Conservation (phyloP, 768 basidiomycete genomes). For the Xanthoconium purpureum region DNA sequence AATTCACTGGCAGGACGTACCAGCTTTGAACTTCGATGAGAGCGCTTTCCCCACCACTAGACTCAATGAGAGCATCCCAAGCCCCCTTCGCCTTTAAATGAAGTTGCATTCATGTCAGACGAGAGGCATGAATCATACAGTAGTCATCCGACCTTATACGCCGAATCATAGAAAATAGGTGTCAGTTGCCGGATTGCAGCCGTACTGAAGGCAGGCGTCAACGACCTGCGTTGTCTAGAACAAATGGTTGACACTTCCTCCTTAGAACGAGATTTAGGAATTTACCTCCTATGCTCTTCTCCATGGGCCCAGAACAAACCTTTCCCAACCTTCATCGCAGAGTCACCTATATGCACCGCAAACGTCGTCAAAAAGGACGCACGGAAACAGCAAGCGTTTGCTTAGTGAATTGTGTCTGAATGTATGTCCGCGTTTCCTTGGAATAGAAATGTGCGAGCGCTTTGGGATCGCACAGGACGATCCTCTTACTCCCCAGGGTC, state of each 20-base stretch:
- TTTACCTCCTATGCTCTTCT: slow-evolving; percentile 44
- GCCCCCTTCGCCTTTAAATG: slow-evolving; percentile 25
- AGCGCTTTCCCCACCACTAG: slow-evolving; percentile 8
- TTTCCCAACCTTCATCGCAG: slow-evolving; percentile 18
- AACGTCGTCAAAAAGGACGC: not conserved
- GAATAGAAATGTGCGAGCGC: slow-evolving; percentile 14
- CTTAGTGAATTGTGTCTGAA: slow-evolving; percentile 36
- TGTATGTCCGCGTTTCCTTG: slow-evolving; percentile 35
- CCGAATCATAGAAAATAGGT: slow-evolving; percentile 40
- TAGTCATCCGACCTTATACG: slow-evolving; percentile 8
- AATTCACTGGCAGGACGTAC: not conserved
- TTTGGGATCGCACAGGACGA: slow-evolving; percentile 44
- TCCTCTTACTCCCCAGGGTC: slow-evolving; percentile 5
- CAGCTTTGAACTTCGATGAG: slow-evolving; percentile 40
- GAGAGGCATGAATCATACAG: too few relatives aligned
- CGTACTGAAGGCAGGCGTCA: slow-evolving; percentile 39
- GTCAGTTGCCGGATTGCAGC: slow-evolving; percentile 36
- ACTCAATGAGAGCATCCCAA: slow-evolving; percentile 29
- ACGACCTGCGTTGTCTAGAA: slow-evolving; percentile 35
- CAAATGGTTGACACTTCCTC: not conserved
- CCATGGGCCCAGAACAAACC: slow-evolving; percentile 34
- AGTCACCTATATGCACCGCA: not conserved
- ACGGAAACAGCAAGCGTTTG: slow-evolving; percentile 27
- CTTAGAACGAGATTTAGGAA: slow-evolving; percentile 16
- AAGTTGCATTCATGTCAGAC: not conserved